phyloP scores from a whole-genome alignment of 2,329 filamentous ascomycete species.

The Phaeosphaeria sp. region DNA sequence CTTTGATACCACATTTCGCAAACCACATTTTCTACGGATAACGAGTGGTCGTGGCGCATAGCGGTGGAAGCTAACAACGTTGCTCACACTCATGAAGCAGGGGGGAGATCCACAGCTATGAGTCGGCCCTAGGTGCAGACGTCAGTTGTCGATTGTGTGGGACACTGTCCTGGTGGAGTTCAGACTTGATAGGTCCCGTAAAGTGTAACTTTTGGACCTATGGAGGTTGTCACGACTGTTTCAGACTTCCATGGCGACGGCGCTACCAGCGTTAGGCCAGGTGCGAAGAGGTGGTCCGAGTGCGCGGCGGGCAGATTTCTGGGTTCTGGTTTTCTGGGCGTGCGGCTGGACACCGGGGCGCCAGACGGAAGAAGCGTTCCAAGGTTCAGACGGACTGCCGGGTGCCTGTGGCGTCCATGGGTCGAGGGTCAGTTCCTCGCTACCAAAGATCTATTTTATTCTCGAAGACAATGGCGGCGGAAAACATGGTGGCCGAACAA shows the following conservation, averaged over 20 bases:
- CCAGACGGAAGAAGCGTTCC: conserved; percentile 14
- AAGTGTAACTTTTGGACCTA: conserved; percentile 23
- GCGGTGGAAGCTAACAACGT: not conserved
- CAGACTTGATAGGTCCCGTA: conserved; percentile 21
- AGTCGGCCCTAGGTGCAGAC: not conserved
- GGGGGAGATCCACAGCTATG: not conserved
- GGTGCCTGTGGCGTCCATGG: conserved; percentile 4
- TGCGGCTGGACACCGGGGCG: not conserved
- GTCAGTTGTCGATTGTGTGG: not conserved
- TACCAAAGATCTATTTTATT: not conserved
- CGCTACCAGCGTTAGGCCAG: conserved; percentile 11
- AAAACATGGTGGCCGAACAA: not conserved
- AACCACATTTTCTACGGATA: not conserved
- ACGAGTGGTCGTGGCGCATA: not conserved
- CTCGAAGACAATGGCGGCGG: conserved; percentile 1
- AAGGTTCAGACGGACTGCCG: conserved; percentile 4
- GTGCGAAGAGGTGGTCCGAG: conserved; percentile 2
- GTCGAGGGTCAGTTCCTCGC: not conserved
- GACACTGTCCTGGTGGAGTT: not conserved
- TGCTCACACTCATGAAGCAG: not conserved
- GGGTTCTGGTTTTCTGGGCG: conserved; percentile 2
- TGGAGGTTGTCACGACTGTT: conserved; percentile 13
- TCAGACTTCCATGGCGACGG: conserved; percentile 20
- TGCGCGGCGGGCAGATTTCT: conserved; percentile 12
- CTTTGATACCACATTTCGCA: not conserved